phyloP scores from a whole-genome alignment of 768 basidiomycete species.

The Lactarius deliciosus region DNA sequence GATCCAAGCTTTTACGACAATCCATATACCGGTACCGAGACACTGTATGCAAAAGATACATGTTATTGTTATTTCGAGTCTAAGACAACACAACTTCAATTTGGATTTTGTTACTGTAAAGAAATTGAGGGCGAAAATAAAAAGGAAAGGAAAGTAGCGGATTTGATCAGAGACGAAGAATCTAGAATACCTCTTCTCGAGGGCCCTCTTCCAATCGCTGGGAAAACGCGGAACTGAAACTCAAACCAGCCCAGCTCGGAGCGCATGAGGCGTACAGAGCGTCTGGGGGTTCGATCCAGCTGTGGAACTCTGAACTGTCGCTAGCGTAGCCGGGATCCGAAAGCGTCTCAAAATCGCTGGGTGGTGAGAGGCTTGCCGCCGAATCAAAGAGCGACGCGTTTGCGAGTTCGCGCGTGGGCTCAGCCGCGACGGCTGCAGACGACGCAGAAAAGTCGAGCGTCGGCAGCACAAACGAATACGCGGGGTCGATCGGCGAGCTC shows the following conservation, averaged over 20 bases:
- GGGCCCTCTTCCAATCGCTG: constrained; percentile 32
- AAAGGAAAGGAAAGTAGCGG: not conserved
- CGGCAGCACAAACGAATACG: constrained; percentile 72
- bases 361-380: constrained; percentile 5
- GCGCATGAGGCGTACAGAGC: constrained; percentile 17
- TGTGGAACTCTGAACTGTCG: constrained; percentile 30
- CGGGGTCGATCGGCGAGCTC: constrained; percentile 46
- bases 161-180: not conserved
- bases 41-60: not conserved
- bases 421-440: constrained; percentile 33
- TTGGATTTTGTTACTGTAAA: not conserved
- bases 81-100: not conserved
- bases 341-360: constrained; percentile 11
- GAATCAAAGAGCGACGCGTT: constrained; percentile 14
- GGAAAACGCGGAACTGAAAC: constrained; percentile 44
- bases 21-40: too few species aligned
- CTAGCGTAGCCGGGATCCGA: constrained; percentile 12
- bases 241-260: constrained; percentile 36
- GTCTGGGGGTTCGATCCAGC: constrained; percentile 25
- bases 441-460: constrained; percentile 69
- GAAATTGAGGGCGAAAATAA: not conserved
- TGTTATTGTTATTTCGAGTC: not conserved
- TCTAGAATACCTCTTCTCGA: constrained; percentile 32
- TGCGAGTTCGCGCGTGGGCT: constrained; percentile 22
- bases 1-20: too few species aligned